Evolutionary conservation across 192 early-diverging fungal species (phyloP), one percentile per base, ranked within the genome.

Genomic region (Physocladia obscura): DNA sequence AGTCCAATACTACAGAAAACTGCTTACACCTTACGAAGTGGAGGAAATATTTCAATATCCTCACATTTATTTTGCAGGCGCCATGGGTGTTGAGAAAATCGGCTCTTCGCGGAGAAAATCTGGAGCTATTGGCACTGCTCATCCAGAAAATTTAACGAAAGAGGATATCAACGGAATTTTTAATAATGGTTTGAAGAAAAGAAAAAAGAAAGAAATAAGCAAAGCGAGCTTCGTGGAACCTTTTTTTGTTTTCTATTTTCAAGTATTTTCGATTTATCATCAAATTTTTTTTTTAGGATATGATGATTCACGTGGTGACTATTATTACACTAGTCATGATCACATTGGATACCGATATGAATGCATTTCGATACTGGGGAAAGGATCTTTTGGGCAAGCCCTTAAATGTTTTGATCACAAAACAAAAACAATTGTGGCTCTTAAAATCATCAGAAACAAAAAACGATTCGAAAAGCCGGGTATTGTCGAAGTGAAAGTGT

Each of bases 301-400:
- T 57, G 97, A 97, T 78, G 97, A 98, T 82, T 92, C 95, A 47
- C 88, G 94, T 3, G 97, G 97, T 30, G 97, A 98, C 63, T 96
- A 96, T 62, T 82, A 89, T 37, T 83, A 95, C 21, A 85, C 91
- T 24, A 79, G 76, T 36, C 89, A 93, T 61, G 97, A 98, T 80
- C 97, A 98, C 79, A 74, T 96, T 51, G 85, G 76, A 65, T 97
- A 93, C 81, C 86, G 97, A 15, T 98, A 97, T 77, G 97, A 98
- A 78, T 78, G 97, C 29, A 56, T 96, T 47, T 90, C 92, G 27
- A 80, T 92, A 44, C 44, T 76, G 3, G 75, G 75, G 39, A 74
- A 74, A 34, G 73, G 74, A 15, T 71, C 69, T 5, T 77, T 77
- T 62, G 76, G 76, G 5, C 71, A 77, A 29, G 76, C 71, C 15